A percentile compares a stretch with the other conserved stretches of the same genome.
Evolutionary conservation across 2,329 filamentous ascomycete genomes (phyloP).

Genomic region (Fusarium hainanense): DNA sequence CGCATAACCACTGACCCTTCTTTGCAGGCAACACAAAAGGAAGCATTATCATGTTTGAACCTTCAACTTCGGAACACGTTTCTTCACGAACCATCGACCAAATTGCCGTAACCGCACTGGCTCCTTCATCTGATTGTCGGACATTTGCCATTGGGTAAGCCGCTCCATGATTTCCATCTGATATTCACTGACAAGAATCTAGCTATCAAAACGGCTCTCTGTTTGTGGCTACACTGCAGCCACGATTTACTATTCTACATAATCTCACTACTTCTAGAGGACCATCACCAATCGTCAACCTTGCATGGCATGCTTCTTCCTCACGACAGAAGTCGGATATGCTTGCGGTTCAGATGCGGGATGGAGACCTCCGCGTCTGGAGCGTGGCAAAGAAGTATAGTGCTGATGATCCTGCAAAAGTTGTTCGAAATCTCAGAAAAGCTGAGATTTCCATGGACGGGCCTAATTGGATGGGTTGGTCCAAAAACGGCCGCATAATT

Average conservation of each 20-base stretch:
- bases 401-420: conserved; percentile 80
- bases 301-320: conserved; percentile 97
- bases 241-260: conserved; percentile 92
- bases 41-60: conserved; percentile 94
- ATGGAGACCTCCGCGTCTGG: conserved; percentile 95
- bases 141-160: conserved; percentile 93
- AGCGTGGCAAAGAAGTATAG: conserved; percentile 87
- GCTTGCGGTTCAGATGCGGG: conserved; percentile 90
- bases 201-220: conserved; percentile 97
- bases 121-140: conserved; percentile 87
- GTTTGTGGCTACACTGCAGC: conserved; percentile 87
- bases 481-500: conserved; percentile 95
- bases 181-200: conserved; percentile 24
- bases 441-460: conserved; percentile 78
- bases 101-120: conserved; percentile 93
- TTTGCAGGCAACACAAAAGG: conserved; percentile 85
- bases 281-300: conserved; percentile 86
- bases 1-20: conserved; percentile 22
- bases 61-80: conserved; percentile 90
- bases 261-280: conserved; percentile 86
- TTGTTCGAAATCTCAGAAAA: conserved; percentile 87
- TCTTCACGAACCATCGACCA: conserved; percentile 90
- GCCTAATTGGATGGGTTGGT: conserved; percentile 98
- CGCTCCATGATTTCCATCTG: background rate
- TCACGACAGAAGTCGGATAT: conserved; percentile 97